These are phyloP conservation scores for Hypoxylon sp. DNA, from an alignment of 2,329 filamentous ascomycete species.

Conservation along the genomic window DNA sequence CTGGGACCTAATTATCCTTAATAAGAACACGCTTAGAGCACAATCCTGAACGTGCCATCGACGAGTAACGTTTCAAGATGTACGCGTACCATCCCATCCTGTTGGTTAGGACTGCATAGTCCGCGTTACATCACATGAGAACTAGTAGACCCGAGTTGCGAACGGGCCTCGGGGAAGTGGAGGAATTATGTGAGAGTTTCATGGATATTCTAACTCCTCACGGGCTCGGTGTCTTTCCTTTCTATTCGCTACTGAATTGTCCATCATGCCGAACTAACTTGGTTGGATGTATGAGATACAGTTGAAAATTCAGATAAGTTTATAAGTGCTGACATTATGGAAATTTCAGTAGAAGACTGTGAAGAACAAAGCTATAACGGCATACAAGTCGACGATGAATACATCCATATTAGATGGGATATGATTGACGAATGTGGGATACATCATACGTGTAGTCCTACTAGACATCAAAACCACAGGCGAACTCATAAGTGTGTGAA, in stretches of 20 bases:
- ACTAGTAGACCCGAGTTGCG: conserved; percentile 10
- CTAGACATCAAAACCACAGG: not conserved
- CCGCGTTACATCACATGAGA: conserved; percentile 38
- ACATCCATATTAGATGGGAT: not conserved
- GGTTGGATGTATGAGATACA: not conserved
- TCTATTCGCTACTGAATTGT: not conserved
- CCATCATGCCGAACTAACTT: not conserved
- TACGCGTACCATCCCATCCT: conserved; percentile 4
- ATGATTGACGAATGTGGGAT: not conserved
- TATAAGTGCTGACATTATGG: not conserved
- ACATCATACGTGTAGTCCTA: not conserved
- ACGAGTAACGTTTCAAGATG: conserved; percentile 35
- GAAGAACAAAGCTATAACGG: not conserved
- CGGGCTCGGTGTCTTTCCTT: not conserved
- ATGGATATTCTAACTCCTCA: not conserved
- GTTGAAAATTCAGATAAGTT: not conserved
- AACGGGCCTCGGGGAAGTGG: conserved; percentile 14
- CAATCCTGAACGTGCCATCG: conserved; percentile 2
- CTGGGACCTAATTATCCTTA: conserved; percentile 39
- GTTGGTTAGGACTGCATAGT: conserved; percentile 30
- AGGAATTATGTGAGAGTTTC: conserved; percentile 3
- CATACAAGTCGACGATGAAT: not conserved
- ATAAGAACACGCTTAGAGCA: conserved; percentile 38
- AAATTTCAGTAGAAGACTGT: not conserved
- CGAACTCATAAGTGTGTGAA: not conserved